Percentiles rank a stretch among this genome's conserved stretches.
These are phyloP conservation scores for Candida berthetii DNA, from an alignment of 805 yeast species.

Conservation along the genomic window DNA sequence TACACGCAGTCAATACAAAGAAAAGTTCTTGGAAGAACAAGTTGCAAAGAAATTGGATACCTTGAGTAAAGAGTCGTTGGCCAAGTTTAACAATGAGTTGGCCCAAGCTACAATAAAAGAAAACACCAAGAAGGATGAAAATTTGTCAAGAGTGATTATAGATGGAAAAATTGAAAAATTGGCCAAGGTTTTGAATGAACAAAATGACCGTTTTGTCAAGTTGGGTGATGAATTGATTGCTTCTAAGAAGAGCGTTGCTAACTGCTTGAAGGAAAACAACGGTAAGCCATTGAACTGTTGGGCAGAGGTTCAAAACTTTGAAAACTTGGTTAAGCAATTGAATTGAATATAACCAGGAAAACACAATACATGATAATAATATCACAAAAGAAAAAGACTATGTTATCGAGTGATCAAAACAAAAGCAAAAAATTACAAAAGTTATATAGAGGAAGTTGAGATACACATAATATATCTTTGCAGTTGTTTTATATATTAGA, in stretches of 20 bases:
- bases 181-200: slow-evolving; percentile 27
- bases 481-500: neutral
- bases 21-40: slow-evolving; percentile 58
- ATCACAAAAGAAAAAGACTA: slow-evolving; percentile 1
- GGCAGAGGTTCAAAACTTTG: slow-evolving; percentile 71
- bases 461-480: too few relatives aligned
- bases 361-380: neutral
- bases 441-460: too few relatives aligned
- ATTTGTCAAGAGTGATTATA: slow-evolving; percentile 22
- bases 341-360: slow-evolving; percentile 14
- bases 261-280: slow-evolving; percentile 54
- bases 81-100: slow-evolving; percentile 44
- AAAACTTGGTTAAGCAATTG: slow-evolving; percentile 45
- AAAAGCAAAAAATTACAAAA: too few relatives aligned
- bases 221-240: slow-evolving; percentile 33
- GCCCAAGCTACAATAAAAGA: slow-evolving; percentile 32
- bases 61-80: slow-evolving; percentile 46
- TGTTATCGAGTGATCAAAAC: neutral
- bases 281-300: slow-evolving; percentile 74
- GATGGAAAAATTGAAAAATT: slow-evolving; percentile 37
- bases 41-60: slow-evolving; percentile 50
- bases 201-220: slow-evolving; percentile 26
- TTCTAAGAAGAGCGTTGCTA: slow-evolving; percentile 44
- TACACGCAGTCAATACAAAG: slow-evolving; percentile 64
- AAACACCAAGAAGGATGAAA: slow-evolving; percentile 23